Evolutionary conservation across 208 protist species (phyloP).

Genomic region (Trichomonas vaginalis): DNA sequence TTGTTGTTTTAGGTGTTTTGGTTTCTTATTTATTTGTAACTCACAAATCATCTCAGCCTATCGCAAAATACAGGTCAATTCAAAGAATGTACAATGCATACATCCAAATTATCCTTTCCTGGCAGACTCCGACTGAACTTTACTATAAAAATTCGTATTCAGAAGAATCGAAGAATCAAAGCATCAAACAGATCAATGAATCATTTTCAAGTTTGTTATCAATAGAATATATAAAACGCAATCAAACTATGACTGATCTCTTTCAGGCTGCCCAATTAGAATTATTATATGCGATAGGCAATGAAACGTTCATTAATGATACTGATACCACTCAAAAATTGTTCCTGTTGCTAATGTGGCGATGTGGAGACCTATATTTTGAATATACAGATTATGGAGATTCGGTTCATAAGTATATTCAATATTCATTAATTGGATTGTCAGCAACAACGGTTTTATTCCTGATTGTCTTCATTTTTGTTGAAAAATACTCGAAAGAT

Average conservation of each 20-base stretch:
- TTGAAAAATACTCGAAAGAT: background rate
- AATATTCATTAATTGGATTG: background rate
- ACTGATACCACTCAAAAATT: background rate
- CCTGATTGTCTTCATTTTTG: background rate
- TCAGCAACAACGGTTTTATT: background rate
- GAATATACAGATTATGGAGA: background rate
- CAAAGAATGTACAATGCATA: background rate
- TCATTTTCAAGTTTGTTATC: background rate
- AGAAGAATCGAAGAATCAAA: background rate
- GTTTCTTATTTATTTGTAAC: background rate
- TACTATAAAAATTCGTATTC: background rate
- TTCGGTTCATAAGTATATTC: background rate
- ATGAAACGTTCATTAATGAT: background rate
- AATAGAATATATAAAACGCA: background rate
- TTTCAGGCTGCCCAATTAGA: background rate
- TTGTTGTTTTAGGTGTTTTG: background rate
- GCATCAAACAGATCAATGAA: background rate
- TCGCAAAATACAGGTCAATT: background rate
- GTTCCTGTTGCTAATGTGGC: background rate
- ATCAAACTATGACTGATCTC: background rate
- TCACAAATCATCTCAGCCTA: background rate
- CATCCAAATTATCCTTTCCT: background rate
- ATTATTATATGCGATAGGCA: background rate
- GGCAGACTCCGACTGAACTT: background rate
- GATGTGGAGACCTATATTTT: background rate